Conservation (phyloP, 192 early-diverging fungal genomes). For the Paraglomus occultum region DNA sequence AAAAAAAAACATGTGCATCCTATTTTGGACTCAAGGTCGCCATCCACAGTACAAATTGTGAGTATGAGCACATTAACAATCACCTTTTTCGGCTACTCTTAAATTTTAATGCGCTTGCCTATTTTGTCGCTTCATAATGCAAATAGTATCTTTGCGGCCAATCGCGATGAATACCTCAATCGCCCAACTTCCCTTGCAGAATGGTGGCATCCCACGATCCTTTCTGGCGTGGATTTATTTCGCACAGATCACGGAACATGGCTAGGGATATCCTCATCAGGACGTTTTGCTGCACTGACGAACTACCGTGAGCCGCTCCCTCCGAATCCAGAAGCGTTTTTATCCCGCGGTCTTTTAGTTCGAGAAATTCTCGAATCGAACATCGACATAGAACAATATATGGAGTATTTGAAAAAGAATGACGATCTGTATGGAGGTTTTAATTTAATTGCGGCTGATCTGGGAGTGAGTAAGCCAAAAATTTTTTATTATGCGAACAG, state of each 20-base stretch:
- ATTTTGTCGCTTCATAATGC: neutral
- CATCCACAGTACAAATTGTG: slow-evolving; percentile 45
- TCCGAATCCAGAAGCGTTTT: neutral
- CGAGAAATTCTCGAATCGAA: slow-evolving; percentile 32
- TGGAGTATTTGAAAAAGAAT: slow-evolving; percentile 8
- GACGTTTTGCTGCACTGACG: slow-evolving; percentile 42
- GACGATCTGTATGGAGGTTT: slow-evolving; percentile 37
- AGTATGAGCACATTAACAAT: neutral
- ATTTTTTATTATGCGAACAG: slow-evolving; percentile 35
- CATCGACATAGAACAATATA: neutral
- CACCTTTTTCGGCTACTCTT: neutral
- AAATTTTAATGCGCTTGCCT: neutral
- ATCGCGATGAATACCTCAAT: slow-evolving; percentile 45
- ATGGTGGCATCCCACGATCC: slow-evolving; percentile 40
- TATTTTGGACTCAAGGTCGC: slow-evolving; percentile 41
- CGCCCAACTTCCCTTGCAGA: slow-evolving; percentile 36
- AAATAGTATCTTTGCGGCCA: slow-evolving; percentile 42
- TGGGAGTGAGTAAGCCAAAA: neutral
- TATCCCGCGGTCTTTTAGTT: slow-evolving; percentile 38
- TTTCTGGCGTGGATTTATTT: slow-evolving; percentile 36
- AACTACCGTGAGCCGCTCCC: slow-evolving; percentile 36
- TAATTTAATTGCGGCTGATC: slow-evolving; percentile 35
- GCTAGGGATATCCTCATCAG: slow-evolving; percentile 39
- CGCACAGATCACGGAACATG: slow-evolving; percentile 35
- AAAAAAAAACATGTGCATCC: slow-evolving; percentile 38